Evolutionary conservation across 2,329 filamentous ascomycete species (phyloP), one percentile per base, ranked within the genome.

Genomic region (Tolypocladium album): DNA sequence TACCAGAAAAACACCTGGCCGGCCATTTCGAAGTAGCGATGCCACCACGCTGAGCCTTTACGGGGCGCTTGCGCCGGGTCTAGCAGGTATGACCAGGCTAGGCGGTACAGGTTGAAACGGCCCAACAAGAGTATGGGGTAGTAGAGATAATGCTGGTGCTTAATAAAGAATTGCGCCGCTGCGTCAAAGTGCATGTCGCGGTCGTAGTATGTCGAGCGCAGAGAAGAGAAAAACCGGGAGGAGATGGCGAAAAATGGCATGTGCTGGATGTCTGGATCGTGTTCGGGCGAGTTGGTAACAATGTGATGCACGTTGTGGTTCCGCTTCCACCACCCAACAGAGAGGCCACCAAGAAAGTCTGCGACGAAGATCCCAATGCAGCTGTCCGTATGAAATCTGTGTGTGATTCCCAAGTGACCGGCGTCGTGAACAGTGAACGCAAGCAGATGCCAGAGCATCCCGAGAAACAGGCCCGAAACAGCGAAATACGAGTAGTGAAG

Each of bases 301-400:
- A 97, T 92, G 70, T 99, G 93, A 71, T 97, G 93, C 11, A 97
- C 92, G 69, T 97, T 97, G 74, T 97, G 93, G 71, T 87, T 97
- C 62, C 86, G 83, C 75, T 97, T 97, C 93, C 94, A 99, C 94
- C 94, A 99, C 52, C 93, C 90, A 58, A 96, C 76, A 31, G 91
- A 96, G 40, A 99, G 76, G 0, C 94, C 94, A 42, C 94, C 94
- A 24, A 94, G 77, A 67, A 88, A 97, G 71, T 96, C 89, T 58
- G 92, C 92, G 68, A 97, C 88, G 64, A 96, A 76, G 69, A 97
- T 96, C 56, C 91, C 93, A 63, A 99, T 90, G 57, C 88, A 79
- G 1, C 88, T 88, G 73, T 99, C 94, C 40, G 85, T 75, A 56
- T 89, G 86, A 71, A 92, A 97, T 70, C 87, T 81, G 74, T 97